A percentile compares a stretch with the other conserved stretches of the same genome.
Conservation (phyloP, 768 basidiomycete genomes). For the Boletus eberwhitei region DNA sequence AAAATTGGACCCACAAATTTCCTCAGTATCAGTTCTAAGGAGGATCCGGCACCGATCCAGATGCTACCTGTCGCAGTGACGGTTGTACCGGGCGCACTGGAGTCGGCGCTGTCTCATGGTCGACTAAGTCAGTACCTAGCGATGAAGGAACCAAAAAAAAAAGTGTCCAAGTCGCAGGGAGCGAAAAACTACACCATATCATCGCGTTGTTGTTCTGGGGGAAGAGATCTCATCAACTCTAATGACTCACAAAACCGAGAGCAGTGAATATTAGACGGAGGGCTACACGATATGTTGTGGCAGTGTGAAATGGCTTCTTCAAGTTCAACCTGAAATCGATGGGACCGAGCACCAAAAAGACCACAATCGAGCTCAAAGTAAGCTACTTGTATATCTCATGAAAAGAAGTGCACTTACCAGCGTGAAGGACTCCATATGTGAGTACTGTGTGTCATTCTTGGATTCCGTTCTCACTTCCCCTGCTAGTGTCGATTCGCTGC, state of each 20-base stretch:
- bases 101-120: background rate
- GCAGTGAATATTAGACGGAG: background rate
- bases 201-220: background rate
- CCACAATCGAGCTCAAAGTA: background rate
- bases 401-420: background rate
- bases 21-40: background rate
- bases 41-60: background rate
- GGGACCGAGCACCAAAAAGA: background rate
- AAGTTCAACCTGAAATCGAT: no score
- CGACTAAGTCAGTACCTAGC: no score
- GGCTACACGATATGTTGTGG: background rate
- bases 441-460: background rate
- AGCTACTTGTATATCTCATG: background rate
- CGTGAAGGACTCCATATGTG: background rate
- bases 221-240: background rate
- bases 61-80: background rate
- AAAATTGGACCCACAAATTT: background rate
- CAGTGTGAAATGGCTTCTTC: slow-evolving; percentile 2
- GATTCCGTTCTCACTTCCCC: background rate
- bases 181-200: background rate
- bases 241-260: background rate
- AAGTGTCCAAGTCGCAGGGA: background rate
- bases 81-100: no score
- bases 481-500: background rate
- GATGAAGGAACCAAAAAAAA: background rate